phyloP scores from a whole-genome alignment of 257 asterid genomes.

The Knoxia roxburghii region DNA sequence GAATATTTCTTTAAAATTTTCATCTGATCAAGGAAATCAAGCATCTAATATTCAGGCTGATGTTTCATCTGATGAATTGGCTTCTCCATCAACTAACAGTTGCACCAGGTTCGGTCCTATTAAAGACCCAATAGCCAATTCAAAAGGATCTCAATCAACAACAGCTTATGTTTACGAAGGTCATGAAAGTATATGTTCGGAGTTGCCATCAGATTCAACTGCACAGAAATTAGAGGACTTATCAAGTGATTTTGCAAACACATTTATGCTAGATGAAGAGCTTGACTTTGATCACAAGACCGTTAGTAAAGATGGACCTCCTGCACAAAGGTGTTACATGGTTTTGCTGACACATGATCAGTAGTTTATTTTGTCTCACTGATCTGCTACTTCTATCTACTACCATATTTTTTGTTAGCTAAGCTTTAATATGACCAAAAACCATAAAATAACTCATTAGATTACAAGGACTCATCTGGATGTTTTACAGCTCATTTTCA shows the following conservation, averaged over 20 bases:
- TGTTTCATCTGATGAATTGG: slow-evolving; percentile 22
- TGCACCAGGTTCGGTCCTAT: slow-evolving; percentile 18
- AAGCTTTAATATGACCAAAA: neutral
- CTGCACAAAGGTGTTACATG: slow-evolving; percentile 44
- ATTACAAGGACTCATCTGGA: neutral
- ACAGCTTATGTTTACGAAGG: slow-evolving; percentile 21
- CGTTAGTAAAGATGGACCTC: slow-evolving; percentile 27
- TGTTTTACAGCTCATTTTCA: neutral
- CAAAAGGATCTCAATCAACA: slow-evolving; percentile 26
- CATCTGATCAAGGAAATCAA: slow-evolving; percentile 23
- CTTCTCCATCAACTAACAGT: slow-evolving; percentile 17
- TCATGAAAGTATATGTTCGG: slow-evolving; percentile 14
- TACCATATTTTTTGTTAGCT: neutral
- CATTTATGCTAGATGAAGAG: slow-evolving; percentile 83
- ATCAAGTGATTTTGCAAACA: slow-evolving; percentile 55
- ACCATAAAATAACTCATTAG: neutral
- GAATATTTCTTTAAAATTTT: slow-evolving; percentile 20
- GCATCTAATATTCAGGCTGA: slow-evolving; percentile 20
- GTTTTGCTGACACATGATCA: slow-evolving; percentile 3
- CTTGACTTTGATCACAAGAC: slow-evolving; percentile 60
- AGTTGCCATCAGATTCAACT: slow-evolving; percentile 23
- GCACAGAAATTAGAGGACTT: slow-evolving; percentile 39
- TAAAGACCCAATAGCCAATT: slow-evolving; percentile 20
- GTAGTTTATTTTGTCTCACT: neutral
- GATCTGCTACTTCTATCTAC: neutral